phyloP scores from a whole-genome alignment of 2,329 filamentous ascomycete species.

The Fusarium illudens region DNA sequence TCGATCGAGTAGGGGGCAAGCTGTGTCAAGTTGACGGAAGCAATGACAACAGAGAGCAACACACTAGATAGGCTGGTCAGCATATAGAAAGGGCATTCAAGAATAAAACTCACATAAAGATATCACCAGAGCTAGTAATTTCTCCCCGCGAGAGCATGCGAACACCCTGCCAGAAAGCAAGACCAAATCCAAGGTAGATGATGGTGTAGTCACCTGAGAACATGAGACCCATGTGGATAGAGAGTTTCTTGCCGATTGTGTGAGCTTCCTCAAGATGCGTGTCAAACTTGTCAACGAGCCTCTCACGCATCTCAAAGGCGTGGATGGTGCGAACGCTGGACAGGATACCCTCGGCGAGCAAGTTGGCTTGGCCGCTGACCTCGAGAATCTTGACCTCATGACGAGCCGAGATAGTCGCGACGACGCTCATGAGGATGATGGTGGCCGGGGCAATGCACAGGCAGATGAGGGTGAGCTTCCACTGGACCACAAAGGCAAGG shows the following conservation, averaged over 20 bases:
- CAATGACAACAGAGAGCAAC: conserved; percentile 51
- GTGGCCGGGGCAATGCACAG: conserved; percentile 46
- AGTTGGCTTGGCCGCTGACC: conserved; percentile 46
- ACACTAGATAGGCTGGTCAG: conserved; percentile 40
- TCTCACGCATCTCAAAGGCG: conserved; percentile 53
- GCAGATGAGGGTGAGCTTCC: conserved; percentile 56
- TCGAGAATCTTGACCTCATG: conserved; percentile 47
- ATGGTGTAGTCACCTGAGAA: conserved; percentile 52
- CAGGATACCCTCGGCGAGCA: conserved; percentile 50
- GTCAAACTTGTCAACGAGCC: conserved; percentile 52
- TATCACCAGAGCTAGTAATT: conserved; percentile 48
- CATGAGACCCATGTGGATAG: conserved; percentile 49
- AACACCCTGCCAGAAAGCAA: conserved; percentile 58
- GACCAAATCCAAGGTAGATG: conserved; percentile 53
- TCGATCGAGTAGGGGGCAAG: conserved; percentile 50
- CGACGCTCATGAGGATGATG: conserved; percentile 45
- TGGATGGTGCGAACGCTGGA: conserved; percentile 53
- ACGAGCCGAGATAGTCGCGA: conserved; percentile 45
- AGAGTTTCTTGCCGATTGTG: conserved; percentile 50
- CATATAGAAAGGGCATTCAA: not conserved
- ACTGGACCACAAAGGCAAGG: conserved; percentile 52
- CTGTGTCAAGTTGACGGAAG: conserved; percentile 47
- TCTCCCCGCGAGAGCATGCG: conserved; percentile 49
- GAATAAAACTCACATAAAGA: conserved; percentile 47
- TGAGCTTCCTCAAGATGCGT: conserved; percentile 49